Base-by-base conservation (phyloP, 305 asterid genomes). In the Ilex paraguariensis region DNA sequence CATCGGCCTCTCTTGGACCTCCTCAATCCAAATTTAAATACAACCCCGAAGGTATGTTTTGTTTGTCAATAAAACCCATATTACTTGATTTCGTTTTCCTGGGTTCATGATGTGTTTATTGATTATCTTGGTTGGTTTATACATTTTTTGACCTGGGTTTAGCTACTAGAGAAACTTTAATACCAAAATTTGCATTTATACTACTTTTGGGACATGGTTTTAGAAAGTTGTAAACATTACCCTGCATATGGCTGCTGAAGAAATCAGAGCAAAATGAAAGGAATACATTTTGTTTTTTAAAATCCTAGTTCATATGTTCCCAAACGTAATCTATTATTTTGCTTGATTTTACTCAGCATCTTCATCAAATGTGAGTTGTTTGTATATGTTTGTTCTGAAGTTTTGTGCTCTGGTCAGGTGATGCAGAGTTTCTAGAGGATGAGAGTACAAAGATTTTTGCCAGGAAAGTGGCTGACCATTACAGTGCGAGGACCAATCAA, bases 381-480 rank as follows among this genome's bases (percentile, higher is more conserved):
- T 58, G 61, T 54, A 54, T 52, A 21, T 45, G 6, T 56, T 21
- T 67, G 54, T 56, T 42, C 46, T 15, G 54, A 59, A 45, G 54
- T 59, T 60, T 53, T 15, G 49, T 42, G 2, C 21, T 63, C 67
- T 72, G 63, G 42, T 42, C 62, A 85, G 93, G 90, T 33, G 94
- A 89, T 79, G 63, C 71, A 17, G 70, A 80, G 52, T 84, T 85
- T 69, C 63, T 84, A 46, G 96, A 79, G 81, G 95, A 93, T 70
- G 95, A 90, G 73, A 87, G 76, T 56, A 90, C 88, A 2, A 90
- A 85, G 78, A 60, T 75, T 40, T 75, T 75, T 75, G 95, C 95
- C 14, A 81, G 83, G 85, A 90, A 86, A 80, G 96, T 90, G 63
- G 99, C 97, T 61, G 97, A 90, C 66, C 97, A 93, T 83, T 93